Base-by-base conservation (phyloP, 352 stramenopile genomes). In the Ophiocytium majus region DNA sequence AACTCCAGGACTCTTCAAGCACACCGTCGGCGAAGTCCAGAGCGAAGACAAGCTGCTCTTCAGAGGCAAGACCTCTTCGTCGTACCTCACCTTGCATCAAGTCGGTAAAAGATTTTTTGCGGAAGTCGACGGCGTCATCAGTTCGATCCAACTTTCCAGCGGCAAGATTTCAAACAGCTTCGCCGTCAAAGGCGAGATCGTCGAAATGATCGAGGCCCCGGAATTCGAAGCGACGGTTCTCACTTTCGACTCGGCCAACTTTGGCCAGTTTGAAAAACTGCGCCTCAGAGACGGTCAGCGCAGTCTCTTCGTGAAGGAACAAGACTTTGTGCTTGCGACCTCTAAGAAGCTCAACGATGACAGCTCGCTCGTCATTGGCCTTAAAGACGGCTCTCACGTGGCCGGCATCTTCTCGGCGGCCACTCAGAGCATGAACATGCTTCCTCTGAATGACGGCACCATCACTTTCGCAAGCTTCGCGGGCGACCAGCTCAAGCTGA, bases 201-300 rank as follows among this genome's bases (percentile, higher is more conserved):
- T 71, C 57, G 57, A 71, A 28, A 71, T 71, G 57, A 71, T 23
- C 57, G 57, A 71, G 23, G 57, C 57, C 57, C 57, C 57, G 57
- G 57, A 71, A 71, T 23, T 23, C 28, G 28, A 23, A 23, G 57
- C 57, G 57, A 71, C 57, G 57, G 28, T 71, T 71, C 57, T 71
- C 57, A 23, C 57, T 23, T 71, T 71, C 28, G 57, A 71, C 28
- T 23, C 23, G 28, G 57, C 23, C 19, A 71, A 71, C 57, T 23
- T 23, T 28, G 57, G 57, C 23, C 19, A 71, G 28, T 71, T 71
- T 71, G 19, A 71, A 23, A 71, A 71, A 28, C 57, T 71, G 23
- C 57, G 57, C 57, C 57, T 71, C 28, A 23, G 57, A 23, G 57
- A 71, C 57, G 57, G 57, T 23, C 19, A 71, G 28, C 57, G 57